These are phyloP conservation scores for Trapa bicornis DNA, from an alignment of 345 rosid genomes.

Conservation along the genomic window DNA sequence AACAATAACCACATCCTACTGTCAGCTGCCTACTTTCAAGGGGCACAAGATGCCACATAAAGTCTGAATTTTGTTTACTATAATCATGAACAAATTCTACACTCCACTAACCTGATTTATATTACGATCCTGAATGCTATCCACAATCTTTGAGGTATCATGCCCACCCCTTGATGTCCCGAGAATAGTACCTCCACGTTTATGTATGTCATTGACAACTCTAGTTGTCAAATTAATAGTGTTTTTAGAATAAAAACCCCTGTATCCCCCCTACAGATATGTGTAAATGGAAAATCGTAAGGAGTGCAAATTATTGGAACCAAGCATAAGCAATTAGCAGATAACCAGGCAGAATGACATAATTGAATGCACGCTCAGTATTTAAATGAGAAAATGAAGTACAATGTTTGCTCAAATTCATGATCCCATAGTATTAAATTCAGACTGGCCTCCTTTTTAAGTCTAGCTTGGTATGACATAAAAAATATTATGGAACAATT, in stretches of 20 bases:
- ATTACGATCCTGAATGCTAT: constrained; percentile 35
- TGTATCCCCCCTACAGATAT: constrained; percentile 29
- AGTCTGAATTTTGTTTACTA: not conserved
- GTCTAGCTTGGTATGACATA: not conserved
- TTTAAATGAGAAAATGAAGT: not conserved
- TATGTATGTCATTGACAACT: constrained; percentile 32
- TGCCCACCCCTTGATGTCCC: constrained; percentile 38
- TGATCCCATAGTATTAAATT: not conserved
- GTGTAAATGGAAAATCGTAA: not conserved
- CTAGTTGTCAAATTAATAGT: constrained; percentile 24
- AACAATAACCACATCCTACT: not conserved
- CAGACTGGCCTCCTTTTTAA: not conserved
- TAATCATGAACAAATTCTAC: not conserved
- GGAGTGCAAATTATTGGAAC: not conserved
- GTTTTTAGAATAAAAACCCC: constrained; percentile 31
- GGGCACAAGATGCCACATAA: not conserved
- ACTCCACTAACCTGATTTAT: constrained; percentile 26
- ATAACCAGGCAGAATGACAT: not conserved
- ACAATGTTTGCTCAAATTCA: not conserved
- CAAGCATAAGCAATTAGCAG: not conserved
- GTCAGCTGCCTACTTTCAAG: not conserved
- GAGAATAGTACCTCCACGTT: constrained; percentile 32
- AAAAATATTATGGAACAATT: not conserved
- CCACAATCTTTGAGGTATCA: constrained; percentile 30
- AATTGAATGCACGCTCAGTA: not conserved